phyloP scores from a whole-genome alignment of 1,139 yeast species.

The Kodamaea fungicola region DNA sequence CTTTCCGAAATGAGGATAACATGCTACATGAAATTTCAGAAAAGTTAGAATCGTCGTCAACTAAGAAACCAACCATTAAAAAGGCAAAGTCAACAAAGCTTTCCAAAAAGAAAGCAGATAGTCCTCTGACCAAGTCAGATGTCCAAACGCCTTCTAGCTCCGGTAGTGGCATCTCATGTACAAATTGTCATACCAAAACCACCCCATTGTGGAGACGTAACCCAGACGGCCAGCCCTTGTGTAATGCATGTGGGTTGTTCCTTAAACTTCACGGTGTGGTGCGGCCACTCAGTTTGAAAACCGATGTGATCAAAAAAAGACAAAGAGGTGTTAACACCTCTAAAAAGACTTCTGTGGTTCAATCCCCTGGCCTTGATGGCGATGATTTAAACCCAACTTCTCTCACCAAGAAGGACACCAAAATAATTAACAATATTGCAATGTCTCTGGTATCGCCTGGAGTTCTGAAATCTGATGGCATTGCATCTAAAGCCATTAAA shows the following conservation, averaged over 20 bases:
- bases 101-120: conserved; percentile 8
- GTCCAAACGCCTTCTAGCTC: not conserved
- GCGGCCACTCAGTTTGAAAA: conserved; percentile 25
- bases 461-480: not conserved
- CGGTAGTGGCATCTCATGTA: conserved; percentile 13
- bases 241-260: conserved; percentile 28
- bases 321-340: conserved; percentile 18
- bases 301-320: conserved; percentile 26
- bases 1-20: conserved; percentile 4
- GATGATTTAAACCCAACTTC: conserved; percentile 25
- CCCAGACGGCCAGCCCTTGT: conserved; percentile 26
- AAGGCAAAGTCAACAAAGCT: conserved; percentile 11
- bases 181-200: conserved; percentile 25
- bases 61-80: conserved; percentile 8
- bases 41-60: conserved; percentile 11
- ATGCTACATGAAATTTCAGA: conserved; percentile 6
- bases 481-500: conserved; percentile 1
- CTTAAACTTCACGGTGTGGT: conserved; percentile 26
- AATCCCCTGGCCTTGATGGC: conserved; percentile 14
- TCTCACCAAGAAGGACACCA: conserved; percentile 12
- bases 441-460: conserved; percentile 4
- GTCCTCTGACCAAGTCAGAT: conserved; percentile 3
- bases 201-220: conserved; percentile 28
- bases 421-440: conserved; percentile 10
- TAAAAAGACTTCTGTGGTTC: conserved; percentile 3